Base-by-base conservation (phyloP, 805 yeast genomes). In the Starmerella potacharoeniae region DNA sequence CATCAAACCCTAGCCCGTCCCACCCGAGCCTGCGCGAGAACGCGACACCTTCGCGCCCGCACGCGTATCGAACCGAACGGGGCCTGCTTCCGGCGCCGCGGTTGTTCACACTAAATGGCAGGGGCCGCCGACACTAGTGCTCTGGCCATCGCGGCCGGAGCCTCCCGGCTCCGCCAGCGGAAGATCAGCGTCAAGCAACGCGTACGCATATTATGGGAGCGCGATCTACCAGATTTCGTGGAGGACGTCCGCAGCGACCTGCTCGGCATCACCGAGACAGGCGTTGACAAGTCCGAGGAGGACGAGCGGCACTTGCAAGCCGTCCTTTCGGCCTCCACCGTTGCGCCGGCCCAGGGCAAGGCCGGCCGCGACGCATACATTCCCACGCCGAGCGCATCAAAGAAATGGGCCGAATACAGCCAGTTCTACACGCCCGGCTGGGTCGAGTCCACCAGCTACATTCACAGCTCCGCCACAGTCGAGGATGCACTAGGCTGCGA, bases 251-350 rank as follows among this genome's bases (percentile, higher is more conserved):
- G 85, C 68, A 80, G 97, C 44, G 96, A 91, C 60, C 71, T 86
- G 34, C 88, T 87, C 64, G 87, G 88, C 58, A 54, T 59, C 22
- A 79, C 93, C 45, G 98, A 93, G 65, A 91, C 97, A 6, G 98
- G 98, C 71, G 98, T 93, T 43, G 98, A 93, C 66, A 93, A 93
- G 68, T 88, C 86, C 62, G 98, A 93, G 70, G 98, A 93, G 70
- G 95, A 88, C 59, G 98, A 93, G 69, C 93, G 86, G 43, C 98
- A 93, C 78, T 75, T 93, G 59, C 95, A 91, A 68, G 87, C 84
- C 59, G 96, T 90, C 50, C 83, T 93, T 60, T 82, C 82, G 69
- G 91, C 91, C 13, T 80, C 88, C 1, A 80, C 81, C 34, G 82
- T 83, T 2, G 77, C 86, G 17, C 79, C 79, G 55, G 72, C 73